Base-by-base conservation (phyloP, 2,329 filamentous ascomycete genomes). In the Aureobasidium musti region DNA sequence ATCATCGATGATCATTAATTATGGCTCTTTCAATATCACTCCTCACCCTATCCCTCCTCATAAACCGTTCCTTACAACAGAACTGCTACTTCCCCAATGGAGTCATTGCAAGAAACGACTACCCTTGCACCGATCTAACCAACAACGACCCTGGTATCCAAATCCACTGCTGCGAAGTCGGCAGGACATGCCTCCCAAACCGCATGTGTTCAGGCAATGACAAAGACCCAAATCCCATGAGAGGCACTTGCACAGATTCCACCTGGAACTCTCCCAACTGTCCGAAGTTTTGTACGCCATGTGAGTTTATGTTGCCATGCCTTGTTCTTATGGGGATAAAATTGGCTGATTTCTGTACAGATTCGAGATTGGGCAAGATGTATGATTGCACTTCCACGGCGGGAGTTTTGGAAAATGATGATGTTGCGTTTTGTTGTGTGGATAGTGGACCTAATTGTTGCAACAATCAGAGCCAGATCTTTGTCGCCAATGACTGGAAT, bases 211-310 rank as follows among this genome's bases (percentile, higher is more conserved):
- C 45, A 28, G 45, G 45, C 2, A 49, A 49, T 11, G 1, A 4
- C 8, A 1, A 49, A 28, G 45, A 49, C 26, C 23, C 28, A 28
- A 28, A 49, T 5, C 45, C 45, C 11, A 49, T 49, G 45, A 13
- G 45, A 49, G 56, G 39, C 1, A 60, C 37, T 26, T 60, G 56
- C 26, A 60, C 56, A 47, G 56, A 60, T 47, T 8, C 17, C 17
- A 45, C 56, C 6, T 60, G 56, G 56, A 5, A 60, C 17, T 45
- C 23, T 28, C 6, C 41, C 1, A 47, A 60, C 19, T 60, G 56
- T 47, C 56, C 56, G 1, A 23, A 60, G 13, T 60, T 60, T 23
- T 60, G 56, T 47, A 47, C 39, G 6, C 23, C 37, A 33, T 60
- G 56, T 60, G 5, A 60, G 56, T 14, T 10, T 26, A n/a, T n/a